phyloP scores from a whole-genome alignment of 108 stramenopile species.

The Pseudonitzschia pungens region DNA sequence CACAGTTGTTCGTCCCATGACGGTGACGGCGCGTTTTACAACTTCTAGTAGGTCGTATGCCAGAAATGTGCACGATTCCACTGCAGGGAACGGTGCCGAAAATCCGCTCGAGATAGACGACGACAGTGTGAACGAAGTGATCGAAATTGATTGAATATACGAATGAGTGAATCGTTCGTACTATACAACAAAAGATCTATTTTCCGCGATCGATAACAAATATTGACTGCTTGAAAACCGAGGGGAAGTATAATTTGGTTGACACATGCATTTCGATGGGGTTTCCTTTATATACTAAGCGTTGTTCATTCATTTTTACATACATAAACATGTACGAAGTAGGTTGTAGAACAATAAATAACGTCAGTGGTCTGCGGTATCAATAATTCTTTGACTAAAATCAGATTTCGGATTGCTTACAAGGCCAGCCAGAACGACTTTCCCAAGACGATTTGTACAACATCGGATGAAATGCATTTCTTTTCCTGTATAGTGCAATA shows the following conservation, averaged over 20 bases:
- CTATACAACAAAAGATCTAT: background rate
- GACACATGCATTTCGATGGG: background rate
- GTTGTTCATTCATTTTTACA: background rate
- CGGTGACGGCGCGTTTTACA: conserved; percentile 7
- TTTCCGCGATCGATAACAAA: background rate
- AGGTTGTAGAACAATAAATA: too few species aligned
- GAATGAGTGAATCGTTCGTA: background rate
- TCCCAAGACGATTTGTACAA: too few species aligned
- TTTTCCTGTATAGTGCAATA: background rate
- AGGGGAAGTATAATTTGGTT: background rate
- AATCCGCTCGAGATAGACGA: conserved; percentile 52
- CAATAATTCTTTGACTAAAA: too few species aligned
- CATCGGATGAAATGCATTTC: too few species aligned
- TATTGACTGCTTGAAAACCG: background rate
- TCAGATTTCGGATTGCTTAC: too few species aligned
- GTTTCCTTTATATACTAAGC: conserved; percentile 3
- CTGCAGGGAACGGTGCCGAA: conserved; percentile 36
- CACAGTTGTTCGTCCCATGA: conserved; percentile 18
- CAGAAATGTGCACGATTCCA: conserved; percentile 37
- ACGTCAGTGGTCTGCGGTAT: too few species aligned
- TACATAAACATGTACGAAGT: too few species aligned
- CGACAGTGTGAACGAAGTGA: conserved; percentile 38
- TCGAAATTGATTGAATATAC: conserved; percentile 14
- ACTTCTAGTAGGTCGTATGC: conserved; percentile 39
- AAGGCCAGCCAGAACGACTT: too few species aligned